Evolutionary conservation across 768 basidiomycete genomes (phyloP), one percentile per base, ranked within the genome.

Genomic region (Leccinum arenicola): DNA sequence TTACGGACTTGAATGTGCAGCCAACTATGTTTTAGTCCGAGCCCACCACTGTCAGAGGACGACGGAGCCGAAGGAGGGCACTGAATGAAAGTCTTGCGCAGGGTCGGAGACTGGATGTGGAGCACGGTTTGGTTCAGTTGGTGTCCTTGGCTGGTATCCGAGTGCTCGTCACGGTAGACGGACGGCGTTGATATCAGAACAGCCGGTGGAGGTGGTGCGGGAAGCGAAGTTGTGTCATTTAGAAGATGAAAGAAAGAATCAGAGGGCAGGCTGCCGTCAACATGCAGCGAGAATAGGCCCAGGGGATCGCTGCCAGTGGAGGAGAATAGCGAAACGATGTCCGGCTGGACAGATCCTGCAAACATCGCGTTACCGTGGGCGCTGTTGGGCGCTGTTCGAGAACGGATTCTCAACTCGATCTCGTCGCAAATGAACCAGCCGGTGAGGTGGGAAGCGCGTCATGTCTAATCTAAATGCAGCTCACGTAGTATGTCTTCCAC

Each of bases 41-140:
- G 74, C 31, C 75, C 78, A 56, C 58, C 50, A 64, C 54, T 49
- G 21, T 27, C 62, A 23, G 54, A 52, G 38, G 59, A 55, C 35
- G 54, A 48, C 58, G 48, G 67, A 27, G 50, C 63, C 63, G 61
- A 61, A 21, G 80, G 76, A 15, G 90, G 90, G 64, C 80, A 85
- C 8, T 82, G 84, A 36, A 93, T 81, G 66, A 80, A 92, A 0
- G 90, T 88, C 54, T 77, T 85, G 54, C 75, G 80, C 35, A 91
- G 65, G 12, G 86, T 87, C 25, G 91, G 90, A 5, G 89, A 91
- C 66, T 93, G 91, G 51, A 93, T 79, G 61, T 93, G 90, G 14
- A 93, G 78, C 1, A 91, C 88, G 1, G 84, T 86, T 69, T 91
- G 88, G 58, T 78, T 75, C 5, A 91, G 75, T 31, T 67, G 50